A percentile compares a stretch with the other conserved stretches of the same genome.
phyloP scores from a whole-genome alignment of 768 basidiomycete genomes.

The Tricholoma sp. region DNA sequence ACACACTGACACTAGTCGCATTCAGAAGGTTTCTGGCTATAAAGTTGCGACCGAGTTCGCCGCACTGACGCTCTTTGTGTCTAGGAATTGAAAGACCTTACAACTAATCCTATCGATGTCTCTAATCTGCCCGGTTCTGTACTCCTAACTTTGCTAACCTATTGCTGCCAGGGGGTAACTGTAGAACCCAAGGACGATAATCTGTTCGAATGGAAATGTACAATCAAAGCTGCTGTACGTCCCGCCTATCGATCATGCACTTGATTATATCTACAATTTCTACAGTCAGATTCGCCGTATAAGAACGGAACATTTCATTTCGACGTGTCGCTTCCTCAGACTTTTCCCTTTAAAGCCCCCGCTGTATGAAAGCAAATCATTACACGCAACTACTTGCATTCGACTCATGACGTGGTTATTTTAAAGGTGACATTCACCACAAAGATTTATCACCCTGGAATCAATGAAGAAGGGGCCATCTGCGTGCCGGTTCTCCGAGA shows the following conservation, averaged over 20 bases:
- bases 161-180: slow-evolving; percentile 46
- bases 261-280: slow-evolving; percentile 6
- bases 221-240: slow-evolving; percentile 69
- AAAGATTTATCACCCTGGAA: slow-evolving; percentile 87
- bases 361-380: slow-evolving; percentile 37
- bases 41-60: not conserved
- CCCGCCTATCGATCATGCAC: not conserved
- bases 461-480: slow-evolving; percentile 84
- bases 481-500: slow-evolving; percentile 83
- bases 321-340: slow-evolving; percentile 64
- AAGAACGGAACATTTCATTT: slow-evolving; percentile 79
- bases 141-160: slow-evolving; percentile 7
- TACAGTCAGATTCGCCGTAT: slow-evolving; percentile 75
- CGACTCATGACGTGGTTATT: slow-evolving; percentile 6
- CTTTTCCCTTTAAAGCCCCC: slow-evolving; percentile 87
- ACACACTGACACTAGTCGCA: slow-evolving; percentile 45
- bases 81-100: slow-evolving; percentile 67
- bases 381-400: slow-evolving; percentile 2
- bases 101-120: slow-evolving; percentile 62
- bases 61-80: slow-evolving; percentile 5
- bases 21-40: slow-evolving; percentile 55
- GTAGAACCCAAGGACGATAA: slow-evolving; percentile 68
- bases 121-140: slow-evolving; percentile 5
- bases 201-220: slow-evolving; percentile 72
- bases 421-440: slow-evolving; percentile 75